These are phyloP conservation scores for Paecilomyces variotii DNA, from an alignment of 2,329 filamentous ascomycete species.

Conservation along the genomic window DNA sequence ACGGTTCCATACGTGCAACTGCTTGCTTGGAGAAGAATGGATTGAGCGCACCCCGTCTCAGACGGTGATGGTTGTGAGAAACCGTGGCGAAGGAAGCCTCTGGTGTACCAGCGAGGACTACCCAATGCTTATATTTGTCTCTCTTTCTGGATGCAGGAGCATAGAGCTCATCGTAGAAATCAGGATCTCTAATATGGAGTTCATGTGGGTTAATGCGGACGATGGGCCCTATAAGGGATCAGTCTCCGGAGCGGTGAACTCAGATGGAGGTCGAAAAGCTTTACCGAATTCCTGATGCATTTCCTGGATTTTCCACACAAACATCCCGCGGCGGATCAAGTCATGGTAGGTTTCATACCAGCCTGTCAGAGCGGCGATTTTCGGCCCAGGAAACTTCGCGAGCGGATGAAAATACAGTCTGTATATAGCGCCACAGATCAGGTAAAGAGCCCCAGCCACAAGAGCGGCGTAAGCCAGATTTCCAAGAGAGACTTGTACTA, in stretches of 20 bases:
- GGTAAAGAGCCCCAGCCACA: background rate
- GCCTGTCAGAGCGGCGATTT: constrained; percentile 22
- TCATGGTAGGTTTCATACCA: constrained; percentile 31
- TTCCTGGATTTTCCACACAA: constrained; percentile 22
- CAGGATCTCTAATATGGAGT: constrained; percentile 26
- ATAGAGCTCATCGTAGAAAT: constrained; percentile 27
- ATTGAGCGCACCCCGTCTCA: constrained; percentile 15
- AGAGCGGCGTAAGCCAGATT: background rate
- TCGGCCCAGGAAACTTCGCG: constrained; percentile 21
- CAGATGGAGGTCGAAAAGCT: background rate
- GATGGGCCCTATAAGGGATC: constrained; percentile 19
- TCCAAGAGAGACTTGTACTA: background rate
- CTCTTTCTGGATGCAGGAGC: constrained; percentile 14
- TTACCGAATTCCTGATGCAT: constrained; percentile 26
- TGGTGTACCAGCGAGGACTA: constrained; percentile 8
- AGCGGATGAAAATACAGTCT: constrained; percentile 27
- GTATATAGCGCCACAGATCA: constrained; percentile 13
- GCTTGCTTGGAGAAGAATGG: constrained; percentile 24
- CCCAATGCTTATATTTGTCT: constrained; percentile 16
- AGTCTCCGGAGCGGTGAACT: background rate
- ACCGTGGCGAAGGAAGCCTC: constrained; percentile 11
- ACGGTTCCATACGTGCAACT: constrained; percentile 27
- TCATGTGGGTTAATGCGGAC: constrained; percentile 26
- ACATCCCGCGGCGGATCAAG: constrained; percentile 21
- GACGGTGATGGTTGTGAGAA: constrained; percentile 14